These are phyloP conservation scores for Lichtheimia hyalospora DNA, from an alignment of 371 early-diverging fungal species.

Conservation along the genomic window DNA sequence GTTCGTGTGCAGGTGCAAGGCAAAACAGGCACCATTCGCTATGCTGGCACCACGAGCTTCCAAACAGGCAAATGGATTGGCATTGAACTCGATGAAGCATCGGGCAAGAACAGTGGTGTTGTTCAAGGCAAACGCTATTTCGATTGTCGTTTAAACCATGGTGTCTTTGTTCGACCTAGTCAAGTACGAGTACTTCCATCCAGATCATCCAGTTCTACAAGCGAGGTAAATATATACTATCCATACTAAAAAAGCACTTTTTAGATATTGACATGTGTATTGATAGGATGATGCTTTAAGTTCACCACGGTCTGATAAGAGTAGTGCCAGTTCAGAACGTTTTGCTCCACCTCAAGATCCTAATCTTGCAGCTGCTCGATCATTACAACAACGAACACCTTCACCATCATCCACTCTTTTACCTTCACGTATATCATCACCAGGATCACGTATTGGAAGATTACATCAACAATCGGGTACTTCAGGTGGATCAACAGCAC, in stretches of 20 bases:
- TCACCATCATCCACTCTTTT: constrained; percentile 29
- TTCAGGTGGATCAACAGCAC: constrained; percentile 10
- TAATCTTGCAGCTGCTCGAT: constrained; percentile 24
- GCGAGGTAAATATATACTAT: constrained; percentile 6
- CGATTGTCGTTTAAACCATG: constrained; percentile 69
- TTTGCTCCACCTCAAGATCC: constrained; percentile 30
- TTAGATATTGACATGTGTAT: too few species aligned
- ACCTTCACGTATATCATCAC: constrained; percentile 29
- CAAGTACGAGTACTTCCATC: constrained; percentile 48
- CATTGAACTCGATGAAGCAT: constrained; percentile 69
- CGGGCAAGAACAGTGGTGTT: constrained; percentile 81
- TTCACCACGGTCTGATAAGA: not conserved
- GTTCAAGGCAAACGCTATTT: constrained; percentile 84
- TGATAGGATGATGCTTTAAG: not conserved
- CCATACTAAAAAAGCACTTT: not conserved
- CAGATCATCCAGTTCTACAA: constrained; percentile 4
- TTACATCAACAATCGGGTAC: constrained; percentile 16
- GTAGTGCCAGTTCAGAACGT: constrained; percentile 10
- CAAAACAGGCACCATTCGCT: constrained; percentile 64
- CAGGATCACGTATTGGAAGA: constrained; percentile 20
- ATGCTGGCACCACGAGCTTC: constrained; percentile 73
- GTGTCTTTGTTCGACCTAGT: constrained; percentile 80
- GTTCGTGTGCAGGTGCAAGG: constrained; percentile 67
- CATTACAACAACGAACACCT: constrained; percentile 24
- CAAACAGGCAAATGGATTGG: constrained; percentile 82